A percentile compares a stretch with the other conserved stretches of the same genome.
phyloP scores from a whole-genome alignment of 352 stramenopile species.

The Pythium phragmiticola region DNA sequence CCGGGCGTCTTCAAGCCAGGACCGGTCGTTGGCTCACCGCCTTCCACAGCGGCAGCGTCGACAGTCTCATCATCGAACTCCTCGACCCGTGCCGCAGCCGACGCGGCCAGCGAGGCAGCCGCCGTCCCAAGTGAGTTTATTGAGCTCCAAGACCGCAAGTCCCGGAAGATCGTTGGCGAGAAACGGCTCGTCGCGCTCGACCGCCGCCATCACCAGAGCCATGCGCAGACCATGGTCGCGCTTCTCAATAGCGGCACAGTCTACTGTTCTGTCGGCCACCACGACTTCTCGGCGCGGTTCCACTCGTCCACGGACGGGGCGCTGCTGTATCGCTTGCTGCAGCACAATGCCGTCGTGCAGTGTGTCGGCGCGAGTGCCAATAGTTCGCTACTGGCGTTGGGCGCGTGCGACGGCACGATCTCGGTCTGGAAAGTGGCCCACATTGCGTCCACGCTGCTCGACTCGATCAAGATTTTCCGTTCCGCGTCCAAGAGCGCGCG shows the following conservation, averaged over 20 bases:
- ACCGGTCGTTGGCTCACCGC: neutral
- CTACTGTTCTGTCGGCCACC: constrained; percentile 64
- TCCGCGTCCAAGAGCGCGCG: constrained; percentile 43
- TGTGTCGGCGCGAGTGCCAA: constrained; percentile 54
- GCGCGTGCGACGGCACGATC: constrained; percentile 68
- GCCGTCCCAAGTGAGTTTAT: constrained; percentile 19
- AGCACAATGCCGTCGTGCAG: constrained; percentile 70
- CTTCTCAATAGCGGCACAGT: constrained; percentile 58
- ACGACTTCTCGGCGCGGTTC: constrained; percentile 78
- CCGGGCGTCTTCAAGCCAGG: constrained; percentile 41
- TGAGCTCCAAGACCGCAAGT: constrained; percentile 54
- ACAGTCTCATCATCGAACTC: neutral
- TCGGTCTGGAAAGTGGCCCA: constrained; percentile 77
- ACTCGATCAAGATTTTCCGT: constrained; percentile 79
- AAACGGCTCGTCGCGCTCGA: constrained; percentile 36
- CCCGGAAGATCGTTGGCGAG: constrained; percentile 48
- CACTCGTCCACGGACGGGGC: constrained; percentile 68
- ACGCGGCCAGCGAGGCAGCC: neutral
- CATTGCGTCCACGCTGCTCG: constrained; percentile 64
- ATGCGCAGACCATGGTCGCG: constrained; percentile 27
- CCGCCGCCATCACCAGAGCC: neutral
- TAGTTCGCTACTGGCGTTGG: constrained; percentile 50
- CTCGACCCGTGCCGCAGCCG: neutral
- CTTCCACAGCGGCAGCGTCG: neutral
- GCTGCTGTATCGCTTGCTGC: constrained; percentile 65